These are phyloP conservation scores for Linum usitatissimum DNA, from an alignment of 345 rosid genomes.

Conservation along the genomic window DNA sequence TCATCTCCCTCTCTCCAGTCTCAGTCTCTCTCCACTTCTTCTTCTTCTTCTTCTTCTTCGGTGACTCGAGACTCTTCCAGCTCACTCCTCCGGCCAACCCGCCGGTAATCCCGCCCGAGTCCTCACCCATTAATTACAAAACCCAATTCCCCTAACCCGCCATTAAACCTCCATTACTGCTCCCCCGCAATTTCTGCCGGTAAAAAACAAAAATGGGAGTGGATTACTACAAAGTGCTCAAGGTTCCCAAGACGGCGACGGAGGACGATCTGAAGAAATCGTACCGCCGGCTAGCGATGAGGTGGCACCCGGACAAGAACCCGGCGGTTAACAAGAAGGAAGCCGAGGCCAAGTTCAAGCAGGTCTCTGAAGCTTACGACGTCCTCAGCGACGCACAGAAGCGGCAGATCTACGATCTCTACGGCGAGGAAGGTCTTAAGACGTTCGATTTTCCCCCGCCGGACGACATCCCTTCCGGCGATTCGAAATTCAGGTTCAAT, in stretches of 20 bases:
- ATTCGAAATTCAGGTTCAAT: constrained; percentile 33
- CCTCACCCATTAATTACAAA: too few relatives aligned
- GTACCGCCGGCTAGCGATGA: constrained; percentile 69
- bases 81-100: constrained; percentile 19
- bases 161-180: not conserved
- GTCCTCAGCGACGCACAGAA: constrained; percentile 62
- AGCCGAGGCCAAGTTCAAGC: constrained; percentile 18
- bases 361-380: constrained; percentile 77
- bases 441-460: constrained; percentile 38
- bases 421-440: constrained; percentile 64
- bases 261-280: constrained; percentile 76
- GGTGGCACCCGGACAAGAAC: constrained; percentile 32
- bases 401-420: constrained; percentile 25
- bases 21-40: too few relatives aligned
- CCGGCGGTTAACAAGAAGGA: not conserved
- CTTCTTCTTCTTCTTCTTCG: not conserved
- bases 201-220: constrained; percentile 42
- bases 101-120: constrained; percentile 10
- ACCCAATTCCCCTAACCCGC: not conserved
- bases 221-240: constrained; percentile 80
- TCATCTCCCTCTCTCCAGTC: too few relatives aligned
- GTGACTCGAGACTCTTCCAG: not conserved
- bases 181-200: not conserved
- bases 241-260: constrained; percentile 45
- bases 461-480: constrained; percentile 12